These are phyloP conservation scores for Scopulariopsis brevicaulis DNA, from an alignment of 2,329 filamentous ascomycete species.

Conservation along the genomic window DNA sequence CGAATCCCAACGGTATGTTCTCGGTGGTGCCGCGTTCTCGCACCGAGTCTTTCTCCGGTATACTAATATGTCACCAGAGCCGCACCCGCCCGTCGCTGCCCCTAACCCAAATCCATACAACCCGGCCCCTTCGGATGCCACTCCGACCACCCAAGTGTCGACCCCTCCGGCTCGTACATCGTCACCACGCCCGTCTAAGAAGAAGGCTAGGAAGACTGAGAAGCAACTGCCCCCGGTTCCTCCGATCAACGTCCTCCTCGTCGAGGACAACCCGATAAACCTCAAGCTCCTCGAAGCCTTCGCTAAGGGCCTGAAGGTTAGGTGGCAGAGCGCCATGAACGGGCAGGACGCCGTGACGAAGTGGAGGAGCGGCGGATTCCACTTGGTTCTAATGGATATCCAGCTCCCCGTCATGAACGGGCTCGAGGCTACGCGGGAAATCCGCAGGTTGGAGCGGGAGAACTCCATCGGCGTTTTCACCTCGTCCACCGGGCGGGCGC, in stretches of 20 bases:
- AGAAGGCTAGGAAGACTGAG: constrained; percentile 34
- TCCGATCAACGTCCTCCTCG: constrained; percentile 93
- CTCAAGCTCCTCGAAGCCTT: constrained; percentile 87
- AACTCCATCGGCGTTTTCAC: constrained; percentile 91
- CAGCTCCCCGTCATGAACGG: constrained; percentile 96
- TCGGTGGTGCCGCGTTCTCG: neutral
- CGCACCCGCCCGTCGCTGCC: neutral
- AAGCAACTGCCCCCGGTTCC: constrained; percentile 53
- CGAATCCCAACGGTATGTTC: neutral
- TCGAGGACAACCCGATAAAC: constrained; percentile 98
- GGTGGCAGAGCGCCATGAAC: constrained; percentile 96
- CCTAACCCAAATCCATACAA: neutral
- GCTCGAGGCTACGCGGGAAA: constrained; percentile 88
- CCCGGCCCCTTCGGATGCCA: neutral
- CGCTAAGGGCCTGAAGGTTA: constrained; percentile 88
- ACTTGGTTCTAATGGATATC: constrained; percentile 97
- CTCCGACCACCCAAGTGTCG: neutral
- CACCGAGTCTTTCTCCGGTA: neutral
- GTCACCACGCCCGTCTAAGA: constrained; percentile 13
- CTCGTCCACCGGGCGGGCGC: constrained; percentile 47
- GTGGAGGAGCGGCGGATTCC: constrained; percentile 87
- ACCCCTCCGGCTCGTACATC: constrained; percentile 20
- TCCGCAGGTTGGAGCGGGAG: constrained; percentile 74
- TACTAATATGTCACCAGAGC: neutral
- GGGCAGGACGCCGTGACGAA: constrained; percentile 86